These are phyloP conservation scores for Rubroshorea leprosula DNA, from an alignment of 345 rosid species.

Conservation along the genomic window DNA sequence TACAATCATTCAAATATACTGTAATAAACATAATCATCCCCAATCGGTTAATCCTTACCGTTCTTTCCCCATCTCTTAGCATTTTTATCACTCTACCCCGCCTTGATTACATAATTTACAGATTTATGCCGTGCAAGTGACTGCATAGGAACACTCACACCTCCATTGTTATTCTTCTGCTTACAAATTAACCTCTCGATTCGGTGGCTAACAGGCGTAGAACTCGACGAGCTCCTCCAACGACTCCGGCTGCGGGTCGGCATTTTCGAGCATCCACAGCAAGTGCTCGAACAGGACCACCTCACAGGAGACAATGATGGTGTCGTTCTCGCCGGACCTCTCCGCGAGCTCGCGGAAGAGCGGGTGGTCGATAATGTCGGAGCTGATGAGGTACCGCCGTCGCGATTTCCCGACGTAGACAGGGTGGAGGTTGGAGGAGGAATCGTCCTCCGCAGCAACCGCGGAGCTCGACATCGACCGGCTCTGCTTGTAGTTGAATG, in stretches of 20 bases:
- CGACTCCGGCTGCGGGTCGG: constrained; percentile 67
- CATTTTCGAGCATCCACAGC: constrained; percentile 92
- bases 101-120: constrained; percentile 26
- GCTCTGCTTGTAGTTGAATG: constrained; percentile 53
- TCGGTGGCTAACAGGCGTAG: constrained; percentile 51
- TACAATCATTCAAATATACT: neutral
- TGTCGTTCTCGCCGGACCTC: constrained; percentile 28
- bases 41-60: constrained; percentile 16
- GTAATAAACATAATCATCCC: neutral
- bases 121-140: constrained; percentile 7
- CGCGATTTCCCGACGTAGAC: constrained; percentile 84
- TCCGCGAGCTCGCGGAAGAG: constrained; percentile 42
- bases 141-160: constrained; percentile 2
- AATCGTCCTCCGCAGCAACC: constrained; percentile 23
- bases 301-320: constrained; percentile 65
- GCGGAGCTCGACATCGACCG: constrained; percentile 35
- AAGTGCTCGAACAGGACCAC: constrained; percentile 93
- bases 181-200: neutral
- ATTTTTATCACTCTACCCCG: neutral
- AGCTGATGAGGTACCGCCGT: constrained; percentile 59
- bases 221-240: constrained; percentile 74
- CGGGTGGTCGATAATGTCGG: constrained; percentile 45
- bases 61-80: neutral
- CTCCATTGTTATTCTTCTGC: neutral
- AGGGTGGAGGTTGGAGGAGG: constrained; percentile 43